Percentiles rank a stretch among this genome's conserved stretches.
phyloP scores from a whole-genome alignment of 2,329 filamentous ascomycete species.

The Cordyceps javanica region DNA sequence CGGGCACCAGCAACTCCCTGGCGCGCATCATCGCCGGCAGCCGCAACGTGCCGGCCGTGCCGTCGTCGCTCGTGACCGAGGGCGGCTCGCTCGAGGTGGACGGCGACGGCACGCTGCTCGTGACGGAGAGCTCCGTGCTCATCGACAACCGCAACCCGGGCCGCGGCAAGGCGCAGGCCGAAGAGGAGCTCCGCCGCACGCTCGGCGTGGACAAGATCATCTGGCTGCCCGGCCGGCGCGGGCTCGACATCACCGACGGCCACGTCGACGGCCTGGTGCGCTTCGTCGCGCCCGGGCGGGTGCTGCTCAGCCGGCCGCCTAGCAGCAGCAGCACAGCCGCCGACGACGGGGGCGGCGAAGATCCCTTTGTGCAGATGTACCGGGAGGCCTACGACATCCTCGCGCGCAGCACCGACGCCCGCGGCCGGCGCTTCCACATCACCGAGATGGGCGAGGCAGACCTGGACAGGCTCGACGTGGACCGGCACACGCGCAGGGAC shows the following conservation, averaged over 20 bases:
- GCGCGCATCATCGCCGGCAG: constrained; percentile 13
- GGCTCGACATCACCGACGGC: constrained; percentile 22
- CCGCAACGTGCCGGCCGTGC: not conserved
- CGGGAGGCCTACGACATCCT: constrained; percentile 19
- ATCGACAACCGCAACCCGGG: constrained; percentile 25
- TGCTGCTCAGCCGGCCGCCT: constrained; percentile 20
- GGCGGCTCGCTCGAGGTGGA: constrained; percentile 24
- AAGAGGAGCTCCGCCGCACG: constrained; percentile 17
- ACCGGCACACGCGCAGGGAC: constrained; percentile 1
- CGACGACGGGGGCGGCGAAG: not conserved
- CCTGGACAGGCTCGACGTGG: constrained; percentile 11
- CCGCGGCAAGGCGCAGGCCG: constrained; percentile 16
- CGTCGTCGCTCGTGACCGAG: constrained; percentile 17
- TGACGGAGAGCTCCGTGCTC: constrained; percentile 24
- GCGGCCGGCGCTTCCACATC: constrained; percentile 19
- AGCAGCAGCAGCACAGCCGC: too few species aligned
- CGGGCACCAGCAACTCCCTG: constrained; percentile 11
- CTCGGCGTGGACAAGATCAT: constrained; percentile 23
- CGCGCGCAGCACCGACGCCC: constrained; percentile 15
- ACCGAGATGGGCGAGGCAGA: constrained; percentile 22
- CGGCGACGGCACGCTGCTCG: constrained; percentile 23
- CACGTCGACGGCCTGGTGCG: constrained; percentile 25
- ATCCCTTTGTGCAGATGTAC: constrained; percentile 18
- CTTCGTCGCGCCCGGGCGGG: constrained; percentile 19
- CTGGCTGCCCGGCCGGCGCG: constrained; percentile 22